Base-by-base conservation (phyloP, 768 basidiomycete genomes). In the Calvatia gigantea region DNA sequence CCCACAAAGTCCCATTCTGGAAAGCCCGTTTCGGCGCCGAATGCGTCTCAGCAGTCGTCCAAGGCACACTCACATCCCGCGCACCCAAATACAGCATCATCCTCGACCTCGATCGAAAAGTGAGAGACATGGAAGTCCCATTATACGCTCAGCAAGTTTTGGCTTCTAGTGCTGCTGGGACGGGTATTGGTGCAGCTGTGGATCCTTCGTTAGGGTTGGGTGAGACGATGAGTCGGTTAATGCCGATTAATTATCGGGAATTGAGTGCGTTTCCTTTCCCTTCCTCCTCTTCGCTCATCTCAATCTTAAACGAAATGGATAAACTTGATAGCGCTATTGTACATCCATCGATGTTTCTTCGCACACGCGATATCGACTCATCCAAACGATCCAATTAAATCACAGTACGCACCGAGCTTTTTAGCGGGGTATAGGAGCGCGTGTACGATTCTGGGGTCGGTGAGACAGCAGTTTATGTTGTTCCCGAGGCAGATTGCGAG, bases 311-410 rank as follows among this genome's bases (percentile, higher is more conserved):
- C n/a, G 12, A 51, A n/a, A 23, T 25, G 28, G n/a, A 28, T 46
- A 14, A 11, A 31, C 39, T 43, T 28, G 52, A 25, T 54, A 89
- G 87, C 84, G n/a, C 73, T 89, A 29, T 69, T 89, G 7, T 87
- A 87, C 64, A 79, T 89, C 47, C 87, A 89, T 65, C 84, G 88
- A 14, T 83, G 85, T 61, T 89, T 86, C 73, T 88, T 90, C 60
- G 84, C 87, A 3, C 84, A 87, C 63, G 88, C 87, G 2, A 76
- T 90, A 32, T 75, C 77, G 21, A 86, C 80, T 48, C 79, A 80
- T 56, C 82, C 89, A 4, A 67, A 69, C 4, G 82, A 89, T 66
- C 89, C 89, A 21, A 80, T 90, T 67, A 81, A 79, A 66, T 85
- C 83, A 60, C 80, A 74, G 53, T 87, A 83, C 60, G 84, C 82